Conservation (phyloP, 805 yeast species). For the Blastobotrys peoriensis region DNA sequence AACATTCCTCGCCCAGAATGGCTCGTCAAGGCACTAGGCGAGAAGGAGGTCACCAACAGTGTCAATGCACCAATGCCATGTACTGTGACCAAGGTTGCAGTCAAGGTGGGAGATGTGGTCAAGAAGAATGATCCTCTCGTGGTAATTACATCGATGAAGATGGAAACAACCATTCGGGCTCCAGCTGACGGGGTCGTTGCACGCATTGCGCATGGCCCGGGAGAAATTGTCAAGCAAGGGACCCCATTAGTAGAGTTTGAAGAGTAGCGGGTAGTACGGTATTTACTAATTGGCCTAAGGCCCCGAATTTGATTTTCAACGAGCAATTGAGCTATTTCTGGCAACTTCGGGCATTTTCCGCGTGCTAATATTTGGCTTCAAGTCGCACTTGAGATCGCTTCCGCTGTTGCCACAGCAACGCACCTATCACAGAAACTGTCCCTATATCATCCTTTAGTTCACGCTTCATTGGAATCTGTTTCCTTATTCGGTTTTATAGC, state of each 20-base stretch:
- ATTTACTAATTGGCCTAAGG: too few relatives aligned
- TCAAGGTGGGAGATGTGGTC: slow-evolving; percentile 23
- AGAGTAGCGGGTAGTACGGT: slow-evolving; percentile 9
- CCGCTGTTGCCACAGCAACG: too few relatives aligned
- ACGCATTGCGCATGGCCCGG: slow-evolving; percentile 23
- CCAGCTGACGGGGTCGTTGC: slow-evolving; percentile 26
- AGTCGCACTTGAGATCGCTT: too few relatives aligned
- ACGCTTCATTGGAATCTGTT: too few relatives aligned
- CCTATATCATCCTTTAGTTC: too few relatives aligned
- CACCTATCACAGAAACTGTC: too few relatives aligned
- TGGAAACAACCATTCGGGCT: slow-evolving; percentile 30
- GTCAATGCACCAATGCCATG: slow-evolving; percentile 31
- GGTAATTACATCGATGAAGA: slow-evolving; percentile 29
- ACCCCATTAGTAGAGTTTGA: slow-evolving; percentile 28
- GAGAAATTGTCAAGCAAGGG: slow-evolving; percentile 29
- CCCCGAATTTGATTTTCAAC: background rate
- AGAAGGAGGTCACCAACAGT: slow-evolving; percentile 16
- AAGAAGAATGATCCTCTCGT: slow-evolving; percentile 26
- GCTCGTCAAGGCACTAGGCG: slow-evolving; percentile 25
- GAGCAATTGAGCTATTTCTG: too few relatives aligned
- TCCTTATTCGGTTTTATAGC: too few relatives aligned
- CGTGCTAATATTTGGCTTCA: too few relatives aligned
- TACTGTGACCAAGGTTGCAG: slow-evolving; percentile 24
- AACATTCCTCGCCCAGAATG: slow-evolving; percentile 24
- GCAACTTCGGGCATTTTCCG: too few relatives aligned